These are phyloP conservation scores for Bodo saltans DNA, from an alignment of 78 protist species.

Conservation along the genomic window DNA sequence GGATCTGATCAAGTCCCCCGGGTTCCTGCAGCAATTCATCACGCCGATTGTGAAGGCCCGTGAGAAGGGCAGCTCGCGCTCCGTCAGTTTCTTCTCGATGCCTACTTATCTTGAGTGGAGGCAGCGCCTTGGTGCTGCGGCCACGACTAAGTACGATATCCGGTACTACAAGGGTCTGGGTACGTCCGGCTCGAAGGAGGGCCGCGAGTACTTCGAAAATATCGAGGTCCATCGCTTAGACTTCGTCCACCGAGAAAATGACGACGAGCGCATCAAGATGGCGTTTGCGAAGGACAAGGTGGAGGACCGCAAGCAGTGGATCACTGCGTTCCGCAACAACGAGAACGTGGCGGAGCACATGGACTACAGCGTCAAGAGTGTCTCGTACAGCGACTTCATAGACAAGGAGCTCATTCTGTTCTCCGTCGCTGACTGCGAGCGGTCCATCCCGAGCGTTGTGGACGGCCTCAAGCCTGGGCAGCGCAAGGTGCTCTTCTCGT, in stretches of 20 bases:
- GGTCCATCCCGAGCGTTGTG: constrained; percentile 93
- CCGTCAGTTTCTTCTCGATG: constrained; percentile 84
- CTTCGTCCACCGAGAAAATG: constrained; percentile 61
- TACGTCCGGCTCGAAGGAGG: constrained; percentile 86
- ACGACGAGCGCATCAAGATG: constrained; percentile 65
- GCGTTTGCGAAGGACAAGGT: constrained; percentile 76
- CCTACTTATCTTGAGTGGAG: constrained; percentile 82
- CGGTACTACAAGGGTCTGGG: constrained; percentile 99
- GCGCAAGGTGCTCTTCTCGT: constrained; percentile 90
- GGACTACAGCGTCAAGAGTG: constrained; percentile 28
- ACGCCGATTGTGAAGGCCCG: constrained; percentile 96
- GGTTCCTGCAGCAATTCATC: constrained; percentile 90
- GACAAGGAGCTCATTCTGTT: constrained; percentile 91
- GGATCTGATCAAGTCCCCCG: constrained; percentile 59
- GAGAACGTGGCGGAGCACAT: constrained; percentile 48
- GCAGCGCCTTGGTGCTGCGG: neutral
- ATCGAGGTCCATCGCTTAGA: constrained; percentile 63
- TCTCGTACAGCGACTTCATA: constrained; percentile 61
- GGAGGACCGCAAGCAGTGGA: constrained; percentile 93
- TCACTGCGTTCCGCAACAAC: constrained; percentile 43
- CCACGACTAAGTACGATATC: constrained; percentile 53
- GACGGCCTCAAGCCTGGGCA: constrained; percentile 97
- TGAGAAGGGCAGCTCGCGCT: constrained; percentile 35
- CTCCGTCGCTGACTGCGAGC: constrained; percentile 82
- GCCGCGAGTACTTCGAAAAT: constrained; percentile 85